Conservation (phyloP, 257 asterid genomes). For the Thymus quinquecostatus region DNA sequence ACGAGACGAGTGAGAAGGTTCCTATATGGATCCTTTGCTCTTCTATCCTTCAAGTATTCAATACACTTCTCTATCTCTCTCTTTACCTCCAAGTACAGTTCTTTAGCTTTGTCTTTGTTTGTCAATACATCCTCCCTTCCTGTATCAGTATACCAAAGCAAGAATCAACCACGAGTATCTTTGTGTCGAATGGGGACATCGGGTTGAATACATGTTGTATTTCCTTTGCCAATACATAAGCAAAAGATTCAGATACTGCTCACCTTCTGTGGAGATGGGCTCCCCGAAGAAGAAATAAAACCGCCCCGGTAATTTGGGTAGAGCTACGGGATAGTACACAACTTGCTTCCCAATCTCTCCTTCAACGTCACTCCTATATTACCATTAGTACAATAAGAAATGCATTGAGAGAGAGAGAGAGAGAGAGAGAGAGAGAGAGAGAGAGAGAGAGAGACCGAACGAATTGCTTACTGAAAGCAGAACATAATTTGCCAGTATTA, state of each 20-base stretch:
- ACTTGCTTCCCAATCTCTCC: constrained; percentile 59
- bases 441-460: not conserved
- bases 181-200: no score
- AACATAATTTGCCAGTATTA: no score
- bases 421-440: no score
- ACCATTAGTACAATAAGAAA: not conserved
- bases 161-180: not conserved
- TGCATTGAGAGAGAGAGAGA: constrained; percentile 10
- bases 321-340: constrained; percentile 43
- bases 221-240: not conserved
- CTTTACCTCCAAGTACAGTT: constrained; percentile 48
- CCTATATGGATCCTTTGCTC: constrained; percentile 55
- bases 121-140: constrained; percentile 54
- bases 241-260: not conserved
- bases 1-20: constrained; percentile 42
- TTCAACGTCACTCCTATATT: constrained; percentile 39
- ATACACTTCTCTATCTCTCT: constrained; percentile 45
- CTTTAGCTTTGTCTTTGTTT: constrained; percentile 47
- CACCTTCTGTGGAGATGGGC: constrained; percentile 61
- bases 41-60: constrained; percentile 49
- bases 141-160: constrained; percentile 30
- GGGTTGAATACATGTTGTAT: not conserved
- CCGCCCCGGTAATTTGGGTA: constrained; percentile 60
- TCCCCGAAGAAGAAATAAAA: constrained; percentile 57
- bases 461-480: not conserved